Evolutionary conservation across 129 eudicot genomes (phyloP).

Genomic region (Lonicera japonica): DNA sequence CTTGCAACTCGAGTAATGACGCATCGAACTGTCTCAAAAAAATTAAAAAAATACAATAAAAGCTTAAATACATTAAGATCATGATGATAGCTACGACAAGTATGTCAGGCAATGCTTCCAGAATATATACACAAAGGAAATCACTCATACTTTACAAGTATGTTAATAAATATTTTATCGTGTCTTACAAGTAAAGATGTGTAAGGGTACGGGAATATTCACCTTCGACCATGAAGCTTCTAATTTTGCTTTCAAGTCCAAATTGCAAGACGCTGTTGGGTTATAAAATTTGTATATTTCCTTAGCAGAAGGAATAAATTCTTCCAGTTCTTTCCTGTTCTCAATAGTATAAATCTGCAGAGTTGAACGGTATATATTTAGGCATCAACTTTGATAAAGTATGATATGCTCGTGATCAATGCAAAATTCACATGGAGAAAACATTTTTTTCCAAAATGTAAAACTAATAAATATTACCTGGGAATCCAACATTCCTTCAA

Average conservation of each 20-base stretch:
- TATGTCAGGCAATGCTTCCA: neutral
- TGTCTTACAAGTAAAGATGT: neutral
- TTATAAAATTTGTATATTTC: constrained; percentile 38
- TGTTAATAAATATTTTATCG: neutral
- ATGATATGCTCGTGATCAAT: too few relatives aligned
- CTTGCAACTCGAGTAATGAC: constrained; percentile 36
- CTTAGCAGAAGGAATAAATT: constrained; percentile 34
- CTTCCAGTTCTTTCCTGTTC: constrained; percentile 36
- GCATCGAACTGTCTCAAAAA: constrained; percentile 44
- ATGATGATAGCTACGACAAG: neutral
- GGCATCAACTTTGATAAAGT: constrained; percentile 1
- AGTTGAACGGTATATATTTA: neutral
- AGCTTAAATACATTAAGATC: neutral
- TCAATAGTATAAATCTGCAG: constrained; percentile 47
- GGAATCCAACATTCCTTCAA: constrained; percentile 71
- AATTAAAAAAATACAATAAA: neutral
- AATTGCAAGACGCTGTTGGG: constrained; percentile 26
- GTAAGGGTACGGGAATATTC: neutral
- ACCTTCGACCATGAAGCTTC: constrained; percentile 52
- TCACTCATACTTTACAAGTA: neutral
- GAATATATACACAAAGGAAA: neutral
- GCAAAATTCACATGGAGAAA: neutral
- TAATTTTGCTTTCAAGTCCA: constrained; percentile 39
- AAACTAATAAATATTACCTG: constrained; percentile 34
- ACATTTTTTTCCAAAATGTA: neutral